These are phyloP conservation scores for Scenedesmus sp. DNA, from an alignment of 163 green algal species.

Conservation along the genomic window DNA sequence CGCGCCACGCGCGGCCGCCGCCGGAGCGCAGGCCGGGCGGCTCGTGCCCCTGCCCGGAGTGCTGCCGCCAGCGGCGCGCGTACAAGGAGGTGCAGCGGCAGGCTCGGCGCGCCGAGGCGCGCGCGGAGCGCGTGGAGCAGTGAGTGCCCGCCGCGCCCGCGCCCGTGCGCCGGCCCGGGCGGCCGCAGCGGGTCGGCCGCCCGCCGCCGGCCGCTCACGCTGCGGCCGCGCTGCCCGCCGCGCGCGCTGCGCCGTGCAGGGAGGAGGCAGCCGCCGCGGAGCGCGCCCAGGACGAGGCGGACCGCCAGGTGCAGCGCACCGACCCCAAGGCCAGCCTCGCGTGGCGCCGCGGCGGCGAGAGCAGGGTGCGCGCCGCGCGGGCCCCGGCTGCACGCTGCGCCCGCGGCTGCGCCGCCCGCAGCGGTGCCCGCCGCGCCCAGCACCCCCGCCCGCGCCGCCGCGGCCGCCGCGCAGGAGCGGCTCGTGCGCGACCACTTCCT, in stretches of 20 bases:
- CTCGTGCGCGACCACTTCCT: constrained; percentile 42
- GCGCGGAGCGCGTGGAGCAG: background rate
- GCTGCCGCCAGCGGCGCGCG: background rate
- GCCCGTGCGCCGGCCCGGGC: too few relatives aligned
- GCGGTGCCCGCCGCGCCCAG: too few relatives aligned
- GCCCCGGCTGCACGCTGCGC: background rate
- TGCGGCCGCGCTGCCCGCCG: too few relatives aligned
- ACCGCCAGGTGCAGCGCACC: constrained; percentile 19
- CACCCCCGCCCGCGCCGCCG: background rate
- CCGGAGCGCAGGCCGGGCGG: background rate
- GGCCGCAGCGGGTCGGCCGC: too few relatives aligned
- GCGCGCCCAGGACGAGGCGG: constrained; percentile 6
- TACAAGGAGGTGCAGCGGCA: background rate
- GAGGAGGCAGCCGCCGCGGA: constrained; percentile 14
- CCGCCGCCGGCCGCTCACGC: too few relatives aligned
- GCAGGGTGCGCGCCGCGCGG: constrained; percentile 10
- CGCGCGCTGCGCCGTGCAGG: background rate
- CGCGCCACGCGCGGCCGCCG: too few relatives aligned
- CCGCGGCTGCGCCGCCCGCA: too few relatives aligned
- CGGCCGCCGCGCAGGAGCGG: constrained; percentile 17
- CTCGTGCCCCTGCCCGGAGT: constrained; percentile 35
- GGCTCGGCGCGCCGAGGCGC: constrained; percentile 1
- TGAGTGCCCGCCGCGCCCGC: background rate
- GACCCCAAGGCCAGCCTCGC: constrained; percentile 34
- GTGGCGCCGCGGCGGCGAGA: constrained; percentile 25